Conservation (phyloP, 2,329 filamentous ascomycete genomes). For the Fonsecaea erecta region DNA sequence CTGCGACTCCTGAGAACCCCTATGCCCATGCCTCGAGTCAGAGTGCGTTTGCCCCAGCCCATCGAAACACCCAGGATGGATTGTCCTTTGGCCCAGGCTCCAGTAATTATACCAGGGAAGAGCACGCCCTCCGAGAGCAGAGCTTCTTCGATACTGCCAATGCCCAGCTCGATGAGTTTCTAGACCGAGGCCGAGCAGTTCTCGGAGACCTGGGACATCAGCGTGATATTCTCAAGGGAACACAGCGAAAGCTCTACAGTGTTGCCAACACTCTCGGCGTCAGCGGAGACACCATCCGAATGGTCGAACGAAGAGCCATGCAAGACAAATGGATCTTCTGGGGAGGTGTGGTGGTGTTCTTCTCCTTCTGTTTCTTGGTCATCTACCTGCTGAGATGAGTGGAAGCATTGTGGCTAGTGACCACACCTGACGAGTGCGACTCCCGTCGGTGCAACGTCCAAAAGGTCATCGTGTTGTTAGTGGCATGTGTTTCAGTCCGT, state of each 20-base stretch:
- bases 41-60: slow-evolving; percentile 49
- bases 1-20: slow-evolving; percentile 87
- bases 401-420: neutral
- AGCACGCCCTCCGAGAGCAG: slow-evolving; percentile 85
- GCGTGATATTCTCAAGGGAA: slow-evolving; percentile 91
- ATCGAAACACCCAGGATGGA: slow-evolving; percentile 42
- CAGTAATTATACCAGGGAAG: slow-evolving; percentile 70
- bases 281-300: slow-evolving; percentile 93
- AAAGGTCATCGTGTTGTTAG: neutral
- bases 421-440: neutral
- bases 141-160: slow-evolving; percentile 83
- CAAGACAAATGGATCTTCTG: slow-evolving; percentile 99
- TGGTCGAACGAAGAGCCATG: slow-evolving; percentile 87
- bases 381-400: slow-evolving; percentile 77
- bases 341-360: slow-evolving; percentile 82
- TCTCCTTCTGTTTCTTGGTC: slow-evolving; percentile 89
- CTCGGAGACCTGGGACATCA: slow-evolving; percentile 87
- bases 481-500: neutral
- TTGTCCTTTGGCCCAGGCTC: slow-evolving; percentile 53
- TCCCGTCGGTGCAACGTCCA: neutral
- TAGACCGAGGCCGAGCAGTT: slow-evolving; percentile 88
- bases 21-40: slow-evolving; percentile 68
- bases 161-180: slow-evolving; percentile 86
- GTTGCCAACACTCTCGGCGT: slow-evolving; percentile 93
- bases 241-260: slow-evolving; percentile 86